Conservation (phyloP, 345 rosid genomes). For the Moricandia moricandioides region DNA sequence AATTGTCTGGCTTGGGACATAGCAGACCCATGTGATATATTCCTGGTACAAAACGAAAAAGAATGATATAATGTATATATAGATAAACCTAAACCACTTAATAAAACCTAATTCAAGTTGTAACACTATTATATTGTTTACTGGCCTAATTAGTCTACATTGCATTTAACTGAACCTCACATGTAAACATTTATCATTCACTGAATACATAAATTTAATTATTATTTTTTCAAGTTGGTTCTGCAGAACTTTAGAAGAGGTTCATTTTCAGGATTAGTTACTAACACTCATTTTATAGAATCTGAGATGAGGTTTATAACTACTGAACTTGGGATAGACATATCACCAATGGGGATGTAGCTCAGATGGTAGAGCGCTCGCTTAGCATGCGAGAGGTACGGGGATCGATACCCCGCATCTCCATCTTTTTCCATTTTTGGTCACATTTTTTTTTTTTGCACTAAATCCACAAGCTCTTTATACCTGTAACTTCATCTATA, state of each 20-base stretch:
- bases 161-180: conserved; percentile 16
- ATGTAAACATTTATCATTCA: conserved; percentile 12
- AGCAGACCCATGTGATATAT: conserved; percentile 22
- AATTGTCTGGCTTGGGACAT: conserved; percentile 3
- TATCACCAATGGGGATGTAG: conserved; percentile 30
- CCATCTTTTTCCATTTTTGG: conserved; percentile 24
- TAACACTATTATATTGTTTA: conserved; percentile 24
- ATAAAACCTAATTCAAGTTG: conserved; percentile 31
- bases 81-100: conserved; percentile 36
- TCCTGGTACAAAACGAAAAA: conserved; percentile 14
- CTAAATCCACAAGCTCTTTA: no score
- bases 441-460: no score
- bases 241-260: neutral
- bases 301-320: no score
- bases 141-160: conserved; percentile 24
- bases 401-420: conserved; percentile 88
- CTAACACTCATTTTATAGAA: no score
- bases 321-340: no score
- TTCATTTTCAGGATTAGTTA: no score
- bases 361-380: conserved; percentile 58
- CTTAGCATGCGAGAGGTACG: conserved; percentile 92
- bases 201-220: neutral
- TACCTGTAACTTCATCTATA: no score
- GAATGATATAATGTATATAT: neutral
- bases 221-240: neutral